Percentiles rank a stretch among this genome's conserved stretches.
These are phyloP conservation scores for Purpureocillium takamizusanense DNA, from an alignment of 2,329 filamentous ascomycete genomes.

Conservation along the genomic window DNA sequence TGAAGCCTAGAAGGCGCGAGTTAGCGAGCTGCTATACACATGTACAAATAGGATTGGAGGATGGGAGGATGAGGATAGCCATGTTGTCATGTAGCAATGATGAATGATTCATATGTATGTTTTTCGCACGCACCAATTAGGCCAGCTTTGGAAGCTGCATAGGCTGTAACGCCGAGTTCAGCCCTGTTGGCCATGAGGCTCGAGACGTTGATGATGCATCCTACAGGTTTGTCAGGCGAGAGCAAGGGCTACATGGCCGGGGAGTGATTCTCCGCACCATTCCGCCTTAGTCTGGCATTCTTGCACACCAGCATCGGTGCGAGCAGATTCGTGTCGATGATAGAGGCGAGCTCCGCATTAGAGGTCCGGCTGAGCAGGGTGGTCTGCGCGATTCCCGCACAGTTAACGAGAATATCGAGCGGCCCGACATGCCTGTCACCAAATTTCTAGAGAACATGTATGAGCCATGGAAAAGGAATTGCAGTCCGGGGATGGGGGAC, in stretches of 20 bases:
- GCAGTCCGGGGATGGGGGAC: too few relatives aligned
- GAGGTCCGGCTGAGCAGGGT: constrained; percentile 51
- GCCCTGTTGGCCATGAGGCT: constrained; percentile 65
- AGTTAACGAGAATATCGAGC: constrained; percentile 63
- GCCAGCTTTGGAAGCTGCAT: constrained; percentile 74
- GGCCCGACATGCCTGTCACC: constrained; percentile 16
- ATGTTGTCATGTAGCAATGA: constrained; percentile 6
- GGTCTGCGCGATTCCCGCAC: constrained; percentile 63
- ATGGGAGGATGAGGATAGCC: not conserved
- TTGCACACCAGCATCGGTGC: constrained; percentile 56
- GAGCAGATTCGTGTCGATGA: constrained; percentile 63
- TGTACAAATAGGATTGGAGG: constrained; percentile 8
- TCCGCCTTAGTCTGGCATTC: constrained; percentile 23
- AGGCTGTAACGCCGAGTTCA: constrained; percentile 61
- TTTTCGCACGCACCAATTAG: constrained; percentile 50
- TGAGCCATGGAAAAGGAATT: too few relatives aligned
- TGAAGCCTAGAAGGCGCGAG: constrained; percentile 44
- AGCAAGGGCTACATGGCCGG: not conserved
- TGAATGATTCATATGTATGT: not conserved
- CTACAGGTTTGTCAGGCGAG: constrained; percentile 18
- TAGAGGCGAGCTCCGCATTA: constrained; percentile 38
- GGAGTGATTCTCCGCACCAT: constrained; percentile 14
- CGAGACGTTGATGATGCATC: constrained; percentile 73
- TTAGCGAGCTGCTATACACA: constrained; percentile 3
- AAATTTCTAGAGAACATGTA: too few relatives aligned